phyloP scores from a whole-genome alignment of 306 rosid genomes.

The Betula pendula region DNA sequence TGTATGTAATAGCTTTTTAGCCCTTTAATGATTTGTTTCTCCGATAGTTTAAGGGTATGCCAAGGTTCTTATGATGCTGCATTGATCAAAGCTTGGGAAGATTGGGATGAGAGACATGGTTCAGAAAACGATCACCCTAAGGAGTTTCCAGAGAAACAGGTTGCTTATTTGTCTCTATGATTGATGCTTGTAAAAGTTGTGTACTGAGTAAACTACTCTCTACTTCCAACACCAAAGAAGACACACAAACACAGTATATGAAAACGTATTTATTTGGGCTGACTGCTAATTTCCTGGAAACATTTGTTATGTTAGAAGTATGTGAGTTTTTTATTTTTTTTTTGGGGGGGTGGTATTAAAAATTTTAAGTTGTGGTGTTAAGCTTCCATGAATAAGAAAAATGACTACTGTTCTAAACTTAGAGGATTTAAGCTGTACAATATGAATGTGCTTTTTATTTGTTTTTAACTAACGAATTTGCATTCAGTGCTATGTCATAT shows the following conservation, averaged over 20 bases:
- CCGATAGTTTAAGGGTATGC: constrained; percentile 70
- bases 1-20: constrained; percentile 14
- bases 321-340: background rate
- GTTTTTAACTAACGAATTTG: constrained; percentile 33
- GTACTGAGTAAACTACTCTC: background rate
- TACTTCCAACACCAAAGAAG: background rate
- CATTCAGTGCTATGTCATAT: constrained; percentile 64
- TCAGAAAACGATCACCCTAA: constrained; percentile 91
- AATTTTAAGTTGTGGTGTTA: background rate
- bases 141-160: constrained; percentile 85
- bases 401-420: constrained; percentile 17
- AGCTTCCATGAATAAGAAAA: background rate
- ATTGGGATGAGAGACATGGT: constrained; percentile 63
- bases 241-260: background rate
- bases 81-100: constrained; percentile 81
- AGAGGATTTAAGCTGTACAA: background rate
- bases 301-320: background rate
- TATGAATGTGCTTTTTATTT: background rate
- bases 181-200: constrained; percentile 18
- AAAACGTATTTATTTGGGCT: background rate
- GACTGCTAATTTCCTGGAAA: background rate
- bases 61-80: constrained; percentile 71
- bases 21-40: constrained; percentile 27
- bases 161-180: constrained; percentile 29
- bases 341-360: background rate